Evolutionary conservation across 306 rosid species (phyloP).

Genomic region (Herpetospermum pedunculosum): DNA sequence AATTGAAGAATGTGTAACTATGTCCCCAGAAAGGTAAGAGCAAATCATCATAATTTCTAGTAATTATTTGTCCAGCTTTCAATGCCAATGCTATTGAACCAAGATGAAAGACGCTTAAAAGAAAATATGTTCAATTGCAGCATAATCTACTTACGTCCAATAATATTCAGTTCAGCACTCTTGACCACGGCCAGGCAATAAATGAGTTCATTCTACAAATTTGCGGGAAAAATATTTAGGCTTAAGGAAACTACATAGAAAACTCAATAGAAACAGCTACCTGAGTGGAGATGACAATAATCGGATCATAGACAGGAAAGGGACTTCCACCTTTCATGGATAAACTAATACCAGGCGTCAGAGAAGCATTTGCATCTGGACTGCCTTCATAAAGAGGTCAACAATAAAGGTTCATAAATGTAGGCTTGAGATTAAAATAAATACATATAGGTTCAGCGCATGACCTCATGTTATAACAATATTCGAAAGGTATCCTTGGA

Average conservation of each 20-base stretch:
- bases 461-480: conserved; percentile 87
- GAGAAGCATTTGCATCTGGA: conserved; percentile 55
- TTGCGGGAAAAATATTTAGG: conserved; percentile 13
- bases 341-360: conserved; percentile 58
- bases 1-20: conserved; percentile 8
- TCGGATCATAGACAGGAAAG: conserved; percentile 63
- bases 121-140: conserved; percentile 10
- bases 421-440: not conserved
- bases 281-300: conserved; percentile 63
- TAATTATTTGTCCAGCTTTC: not conserved
- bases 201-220: conserved; percentile 57
- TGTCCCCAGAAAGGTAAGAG: conserved; percentile 3
- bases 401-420: conserved; percentile 10
- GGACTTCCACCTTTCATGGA: conserved; percentile 78
- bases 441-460: conserved; percentile 5
- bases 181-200: conserved; percentile 83
- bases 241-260: conserved; percentile 10
- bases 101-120: conserved; percentile 1
- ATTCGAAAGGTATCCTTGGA: conserved; percentile 80
- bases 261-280: conserved; percentile 22
- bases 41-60: not conserved
- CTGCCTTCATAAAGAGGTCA: conserved; percentile 39
- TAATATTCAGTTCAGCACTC: conserved; percentile 62
- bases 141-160: conserved; percentile 68
- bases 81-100: not conserved